phyloP scores from a whole-genome alignment of 805 yeast genomes.

The Millerozyma miso region DNA sequence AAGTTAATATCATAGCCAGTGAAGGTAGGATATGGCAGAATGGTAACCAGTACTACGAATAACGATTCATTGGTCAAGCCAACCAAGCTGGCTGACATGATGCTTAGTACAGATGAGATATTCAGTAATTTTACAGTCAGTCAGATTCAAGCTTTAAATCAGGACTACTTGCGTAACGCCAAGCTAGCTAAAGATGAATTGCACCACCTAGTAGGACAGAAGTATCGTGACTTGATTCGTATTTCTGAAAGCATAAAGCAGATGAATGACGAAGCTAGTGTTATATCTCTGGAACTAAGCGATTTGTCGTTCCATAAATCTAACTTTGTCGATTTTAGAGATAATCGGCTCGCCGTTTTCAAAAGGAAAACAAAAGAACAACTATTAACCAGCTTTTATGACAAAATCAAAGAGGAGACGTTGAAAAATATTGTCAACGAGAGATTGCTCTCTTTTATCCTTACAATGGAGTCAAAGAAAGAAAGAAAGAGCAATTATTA shows the following conservation, averaged over 20 bases:
- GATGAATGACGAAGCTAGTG: constrained; percentile 22
- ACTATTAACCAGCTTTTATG: constrained; percentile 16
- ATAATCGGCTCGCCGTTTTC: constrained; percentile 15
- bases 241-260: constrained; percentile 40
- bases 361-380: constrained; percentile 14
- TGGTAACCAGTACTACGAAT: no score
- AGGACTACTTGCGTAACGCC: constrained; percentile 24
- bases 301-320: constrained; percentile 29
- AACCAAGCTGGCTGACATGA: no score
- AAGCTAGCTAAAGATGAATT: constrained; percentile 27
- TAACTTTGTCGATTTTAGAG: constrained; percentile 22
- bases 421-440: constrained; percentile 28
- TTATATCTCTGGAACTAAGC: constrained; percentile 22
- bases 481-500: background rate
- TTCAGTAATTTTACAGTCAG: constrained; percentile 28
- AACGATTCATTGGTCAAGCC: no score
- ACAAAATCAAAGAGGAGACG: constrained; percentile 18
- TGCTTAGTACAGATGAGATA: constrained; percentile 31
- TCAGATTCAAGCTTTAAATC: constrained; percentile 27
- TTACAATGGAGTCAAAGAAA: background rate
- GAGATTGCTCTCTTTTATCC: constrained; percentile 24
- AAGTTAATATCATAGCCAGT: no score
- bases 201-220: constrained; percentile 35
- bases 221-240: constrained; percentile 39
- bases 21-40: no score